Evolutionary conservation across 805 yeast species (phyloP).

Genomic region (Ogataea allantospora): DNA sequence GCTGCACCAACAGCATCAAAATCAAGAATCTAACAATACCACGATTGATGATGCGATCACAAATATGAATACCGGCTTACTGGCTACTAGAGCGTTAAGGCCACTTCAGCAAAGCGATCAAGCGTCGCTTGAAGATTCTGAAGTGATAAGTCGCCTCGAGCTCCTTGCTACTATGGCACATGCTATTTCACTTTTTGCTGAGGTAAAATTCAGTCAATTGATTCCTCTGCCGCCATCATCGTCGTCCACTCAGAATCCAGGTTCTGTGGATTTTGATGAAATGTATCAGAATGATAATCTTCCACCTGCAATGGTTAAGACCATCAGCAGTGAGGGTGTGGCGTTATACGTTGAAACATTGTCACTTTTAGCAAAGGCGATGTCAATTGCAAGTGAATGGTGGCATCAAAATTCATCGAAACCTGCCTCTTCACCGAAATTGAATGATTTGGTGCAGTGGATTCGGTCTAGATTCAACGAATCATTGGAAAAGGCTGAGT

Average conservation of each 20-base stretch:
- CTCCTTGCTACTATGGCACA: constrained; percentile 85
- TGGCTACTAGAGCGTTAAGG: constrained; percentile 22
- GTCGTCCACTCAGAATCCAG: constrained; percentile 12
- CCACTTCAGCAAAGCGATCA: constrained; percentile 27
- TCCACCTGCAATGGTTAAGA: constrained; percentile 55
- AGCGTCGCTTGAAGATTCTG: constrained; percentile 31
- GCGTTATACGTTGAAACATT: constrained; percentile 81
- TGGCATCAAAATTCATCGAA: constrained; percentile 57
- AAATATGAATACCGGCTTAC: constrained; percentile 17
- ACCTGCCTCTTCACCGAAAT: constrained; percentile 38
- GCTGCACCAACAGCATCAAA: constrained; percentile 14
- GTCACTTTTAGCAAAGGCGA: constrained; percentile 78
- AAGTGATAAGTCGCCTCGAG: constrained; percentile 54
- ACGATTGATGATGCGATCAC: constrained; percentile 19
- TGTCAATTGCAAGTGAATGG: constrained; percentile 86
- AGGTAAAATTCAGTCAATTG: constrained; percentile 82
- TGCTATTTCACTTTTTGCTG: constrained; percentile 85
- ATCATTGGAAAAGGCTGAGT: constrained; percentile 84
- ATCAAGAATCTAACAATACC: constrained; percentile 10
- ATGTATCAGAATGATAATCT: constrained; percentile 40
- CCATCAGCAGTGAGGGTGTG: constrained; percentile 81
- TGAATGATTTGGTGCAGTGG: constrained; percentile 85
- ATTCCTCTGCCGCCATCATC: constrained; percentile 68
- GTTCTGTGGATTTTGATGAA: constrained; percentile 22
- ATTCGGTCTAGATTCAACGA: constrained; percentile 86